A percentile compares a stretch with the other conserved stretches of the same genome.
These are phyloP conservation scores for Acer saccharum DNA, from an alignment of 345 rosid genomes.

Conservation along the genomic window DNA sequence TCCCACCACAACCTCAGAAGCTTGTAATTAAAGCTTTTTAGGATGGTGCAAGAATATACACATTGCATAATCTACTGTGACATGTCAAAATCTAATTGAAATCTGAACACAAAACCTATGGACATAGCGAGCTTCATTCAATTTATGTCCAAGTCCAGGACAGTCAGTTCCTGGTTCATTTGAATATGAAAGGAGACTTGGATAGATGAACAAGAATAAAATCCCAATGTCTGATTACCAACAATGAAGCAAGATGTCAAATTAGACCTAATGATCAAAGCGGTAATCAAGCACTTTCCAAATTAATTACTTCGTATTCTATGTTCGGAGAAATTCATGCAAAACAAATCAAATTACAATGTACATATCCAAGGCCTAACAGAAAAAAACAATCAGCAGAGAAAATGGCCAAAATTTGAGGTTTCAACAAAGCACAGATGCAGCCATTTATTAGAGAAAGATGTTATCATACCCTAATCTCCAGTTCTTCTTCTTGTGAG, in stretches of 20 bases:
- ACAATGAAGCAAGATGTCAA: no score
- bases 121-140: not conserved
- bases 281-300: not conserved
- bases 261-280: not conserved
- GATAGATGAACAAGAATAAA: not conserved
- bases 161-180: not conserved
- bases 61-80: not conserved
- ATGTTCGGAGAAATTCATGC: no score
- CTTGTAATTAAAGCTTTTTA: not conserved
- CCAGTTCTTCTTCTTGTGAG: slow-evolving; percentile 29
- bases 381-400: not conserved
- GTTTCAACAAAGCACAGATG: no score
- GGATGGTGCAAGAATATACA: not conserved
- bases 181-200: not conserved
- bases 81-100: not conserved
- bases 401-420: not conserved
- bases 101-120: not conserved
- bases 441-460: not conserved
- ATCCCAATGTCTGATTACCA: not conserved
- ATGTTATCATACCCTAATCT: slow-evolving; percentile 29
- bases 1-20: not conserved
- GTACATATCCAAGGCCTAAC: no score
- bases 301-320: no score
- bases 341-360: no score
- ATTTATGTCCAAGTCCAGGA: not conserved